A percentile compares a stretch with the other conserved stretches of the same genome.
Conservation (phyloP, 2,329 filamentous ascomycete species). For the Neonectria ditissima region DNA sequence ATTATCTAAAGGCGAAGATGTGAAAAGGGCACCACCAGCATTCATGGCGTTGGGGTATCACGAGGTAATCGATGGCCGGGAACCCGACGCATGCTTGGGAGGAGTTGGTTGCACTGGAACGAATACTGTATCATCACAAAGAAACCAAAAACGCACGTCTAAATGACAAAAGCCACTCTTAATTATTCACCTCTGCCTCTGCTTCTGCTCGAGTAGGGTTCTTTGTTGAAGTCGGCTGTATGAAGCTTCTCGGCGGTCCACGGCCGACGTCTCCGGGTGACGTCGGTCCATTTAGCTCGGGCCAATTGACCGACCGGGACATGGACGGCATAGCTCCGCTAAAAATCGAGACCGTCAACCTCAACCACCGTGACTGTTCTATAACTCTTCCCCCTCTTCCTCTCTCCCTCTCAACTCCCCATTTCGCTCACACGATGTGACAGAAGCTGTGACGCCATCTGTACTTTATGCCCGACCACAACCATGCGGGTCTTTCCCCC, state of each 20-base stretch:
- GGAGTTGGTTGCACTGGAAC: slow-evolving; percentile 39
- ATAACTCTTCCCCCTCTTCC: background rate
- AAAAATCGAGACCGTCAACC: slow-evolving; percentile 20
- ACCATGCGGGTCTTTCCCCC: slow-evolving; percentile 74
- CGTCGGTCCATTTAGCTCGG: slow-evolving; percentile 27
- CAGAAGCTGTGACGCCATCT: slow-evolving; percentile 23
- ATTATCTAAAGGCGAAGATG: slow-evolving; percentile 36
- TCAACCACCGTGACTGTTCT: background rate
- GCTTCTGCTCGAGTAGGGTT: background rate
- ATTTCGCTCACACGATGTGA: slow-evolving; percentile 41
- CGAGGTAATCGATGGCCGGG: slow-evolving; percentile 33
- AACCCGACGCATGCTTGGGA: slow-evolving; percentile 35
- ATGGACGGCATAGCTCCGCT: slow-evolving; percentile 14
- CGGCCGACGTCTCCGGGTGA: slow-evolving; percentile 28
- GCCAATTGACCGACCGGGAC: slow-evolving; percentile 15
- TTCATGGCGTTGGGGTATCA: slow-evolving; percentile 43
- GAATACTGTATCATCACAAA: slow-evolving; percentile 42
- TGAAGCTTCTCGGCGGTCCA: slow-evolving; percentile 6
- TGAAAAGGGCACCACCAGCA: slow-evolving; percentile 36
- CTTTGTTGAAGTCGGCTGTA: slow-evolving; percentile 23
- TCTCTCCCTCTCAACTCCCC: background rate
- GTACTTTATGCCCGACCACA: slow-evolving; percentile 59
- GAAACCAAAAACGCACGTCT: slow-evolving; percentile 22
- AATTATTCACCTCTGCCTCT: slow-evolving; percentile 27
- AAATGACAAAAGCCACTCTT: slow-evolving; percentile 40